phyloP scores from a whole-genome alignment of 2,329 filamentous ascomycete species.

The Fusarium verticillioides region DNA sequence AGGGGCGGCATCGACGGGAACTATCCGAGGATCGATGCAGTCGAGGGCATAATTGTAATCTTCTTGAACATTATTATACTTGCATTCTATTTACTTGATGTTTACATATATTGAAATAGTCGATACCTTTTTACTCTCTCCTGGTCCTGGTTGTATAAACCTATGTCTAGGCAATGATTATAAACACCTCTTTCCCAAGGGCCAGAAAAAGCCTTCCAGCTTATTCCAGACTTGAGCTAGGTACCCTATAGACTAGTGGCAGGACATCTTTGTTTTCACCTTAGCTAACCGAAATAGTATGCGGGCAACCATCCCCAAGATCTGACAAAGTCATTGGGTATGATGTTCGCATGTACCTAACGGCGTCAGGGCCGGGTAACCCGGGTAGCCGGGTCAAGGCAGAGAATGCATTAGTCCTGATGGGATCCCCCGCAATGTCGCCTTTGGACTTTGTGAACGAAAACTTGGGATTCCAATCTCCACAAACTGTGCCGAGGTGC shows the following conservation, averaged over 20 bases:
- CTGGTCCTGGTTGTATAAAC: not conserved
- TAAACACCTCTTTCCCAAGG: not conserved
- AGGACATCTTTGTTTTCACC: rapidly evolving
- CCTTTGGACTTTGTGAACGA: not conserved
- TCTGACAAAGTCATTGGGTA: not conserved
- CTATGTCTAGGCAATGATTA: rapidly evolving
- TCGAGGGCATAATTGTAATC: not conserved
- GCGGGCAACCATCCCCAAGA: not conserved
- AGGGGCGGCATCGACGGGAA: too few species aligned
- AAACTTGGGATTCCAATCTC: not conserved
- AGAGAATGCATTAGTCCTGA: not conserved
- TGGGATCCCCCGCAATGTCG: not conserved
- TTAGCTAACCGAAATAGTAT: rapidly evolving
- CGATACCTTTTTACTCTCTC: rapidly evolving
- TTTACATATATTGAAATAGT: too few species aligned
- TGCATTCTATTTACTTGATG: not conserved
- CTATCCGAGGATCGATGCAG: not conserved
- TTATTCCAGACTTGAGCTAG: rapidly evolving
- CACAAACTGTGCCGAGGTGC: not conserved
- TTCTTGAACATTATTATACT: not conserved
- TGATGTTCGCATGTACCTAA: not conserved
- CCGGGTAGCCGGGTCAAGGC: not conserved
- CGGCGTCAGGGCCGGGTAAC: not conserved
- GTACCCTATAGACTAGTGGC: rapidly evolving
- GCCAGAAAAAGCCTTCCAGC: not conserved